A percentile compares a stretch with the other conserved stretches of the same genome.
Conservation (phyloP, 139 green algal genomes). For the Ulvella scutata region DNA sequence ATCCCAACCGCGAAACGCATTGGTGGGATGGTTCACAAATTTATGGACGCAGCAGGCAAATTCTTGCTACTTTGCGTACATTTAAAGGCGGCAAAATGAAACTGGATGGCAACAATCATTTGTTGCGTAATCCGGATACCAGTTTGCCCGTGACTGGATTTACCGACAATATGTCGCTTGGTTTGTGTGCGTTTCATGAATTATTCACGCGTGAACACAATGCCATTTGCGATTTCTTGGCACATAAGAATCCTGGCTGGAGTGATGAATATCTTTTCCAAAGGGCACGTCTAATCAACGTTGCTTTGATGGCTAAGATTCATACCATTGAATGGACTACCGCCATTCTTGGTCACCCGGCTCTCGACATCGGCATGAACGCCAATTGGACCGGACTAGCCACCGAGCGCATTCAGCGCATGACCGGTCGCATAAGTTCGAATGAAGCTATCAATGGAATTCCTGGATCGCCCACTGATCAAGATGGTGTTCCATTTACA, state of each 20-base stretch:
- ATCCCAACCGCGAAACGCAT: background rate
- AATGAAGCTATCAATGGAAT: background rate
- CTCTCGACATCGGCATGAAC: background rate
- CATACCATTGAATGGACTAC: constrained; percentile 11
- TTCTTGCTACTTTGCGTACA: background rate
- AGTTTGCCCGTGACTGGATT: background rate
- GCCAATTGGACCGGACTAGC: background rate
- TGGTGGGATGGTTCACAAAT: background rate
- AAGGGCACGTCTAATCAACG: constrained; percentile 7
- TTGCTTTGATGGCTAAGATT: constrained; percentile 6
- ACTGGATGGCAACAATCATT: background rate
- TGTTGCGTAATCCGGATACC: background rate
- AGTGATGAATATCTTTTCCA: constrained; percentile 7
- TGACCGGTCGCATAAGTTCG: too few relatives aligned
- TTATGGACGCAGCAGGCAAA: background rate
- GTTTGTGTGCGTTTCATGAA: background rate
- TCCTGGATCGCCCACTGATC: background rate
- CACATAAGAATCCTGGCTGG: constrained; percentile 1
- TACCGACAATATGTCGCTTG: background rate
- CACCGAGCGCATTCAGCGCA: too few relatives aligned
- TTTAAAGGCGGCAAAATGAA: background rate
- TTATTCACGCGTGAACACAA: constrained; percentile 6
- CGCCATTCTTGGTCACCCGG: background rate
- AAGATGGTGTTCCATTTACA: background rate
- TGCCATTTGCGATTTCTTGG: constrained; percentile 6